Conservation (phyloP, 208 protist genomes). For the Acanthamoeba polyphaga region DNA sequence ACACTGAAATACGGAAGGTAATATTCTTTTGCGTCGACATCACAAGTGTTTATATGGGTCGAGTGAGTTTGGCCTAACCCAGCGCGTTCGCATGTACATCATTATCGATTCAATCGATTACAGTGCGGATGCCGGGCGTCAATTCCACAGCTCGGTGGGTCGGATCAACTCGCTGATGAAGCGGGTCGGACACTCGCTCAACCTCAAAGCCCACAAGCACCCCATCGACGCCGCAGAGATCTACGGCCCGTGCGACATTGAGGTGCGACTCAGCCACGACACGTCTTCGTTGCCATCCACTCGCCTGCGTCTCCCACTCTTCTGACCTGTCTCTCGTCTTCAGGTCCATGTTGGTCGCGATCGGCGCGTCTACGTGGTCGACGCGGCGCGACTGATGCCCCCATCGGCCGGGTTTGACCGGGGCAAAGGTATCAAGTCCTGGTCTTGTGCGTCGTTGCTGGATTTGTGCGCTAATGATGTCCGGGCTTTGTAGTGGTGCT, state of each 20-base stretch:
- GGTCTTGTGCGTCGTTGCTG: too few relatives aligned
- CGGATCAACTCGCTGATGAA: conserved; percentile 59
- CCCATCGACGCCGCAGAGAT: not conserved
- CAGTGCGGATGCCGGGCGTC: not conserved
- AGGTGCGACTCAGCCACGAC: not conserved
- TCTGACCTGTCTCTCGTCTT: not conserved
- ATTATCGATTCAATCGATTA: not conserved
- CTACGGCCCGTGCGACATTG: conserved; percentile 62
- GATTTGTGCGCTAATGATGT: too few relatives aligned
- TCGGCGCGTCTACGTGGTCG: conserved; percentile 52
- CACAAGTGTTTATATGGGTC: too few relatives aligned
- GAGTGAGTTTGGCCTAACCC: too few relatives aligned
- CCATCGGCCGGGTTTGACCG: conserved; percentile 40
- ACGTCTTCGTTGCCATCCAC: too few relatives aligned
- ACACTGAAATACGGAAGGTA: conserved; percentile 74
- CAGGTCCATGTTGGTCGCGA: conserved; percentile 21
- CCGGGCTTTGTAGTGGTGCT: not conserved
- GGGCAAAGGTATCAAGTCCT: conserved; percentile 26
- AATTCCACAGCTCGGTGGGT: conserved; percentile 6
- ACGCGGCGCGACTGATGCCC: conserved; percentile 66
- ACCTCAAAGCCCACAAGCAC: conserved; percentile 63
- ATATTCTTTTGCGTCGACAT: not conserved
- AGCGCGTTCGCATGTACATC: too few relatives aligned
- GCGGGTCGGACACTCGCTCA: conserved; percentile 1
- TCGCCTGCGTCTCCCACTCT: not conserved